Conservation (phyloP, 768 basidiomycete species). For the Leucocoprinus sp. region DNA sequence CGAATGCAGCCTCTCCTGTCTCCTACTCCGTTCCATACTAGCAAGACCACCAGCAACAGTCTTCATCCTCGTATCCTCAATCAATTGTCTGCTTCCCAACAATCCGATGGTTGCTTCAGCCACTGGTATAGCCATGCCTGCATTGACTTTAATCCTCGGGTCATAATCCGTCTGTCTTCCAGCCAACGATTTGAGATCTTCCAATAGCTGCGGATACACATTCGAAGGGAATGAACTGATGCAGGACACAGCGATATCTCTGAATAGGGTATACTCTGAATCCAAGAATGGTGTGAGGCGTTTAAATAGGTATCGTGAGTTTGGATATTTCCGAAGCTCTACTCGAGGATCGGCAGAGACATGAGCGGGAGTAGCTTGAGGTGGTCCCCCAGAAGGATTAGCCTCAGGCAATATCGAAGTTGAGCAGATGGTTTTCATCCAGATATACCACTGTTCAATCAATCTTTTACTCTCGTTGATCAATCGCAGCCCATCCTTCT, state of each 20-base stretch:
- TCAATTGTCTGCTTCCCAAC: slow-evolving; percentile 46
- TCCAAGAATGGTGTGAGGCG: slow-evolving; percentile 84
- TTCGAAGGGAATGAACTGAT: slow-evolving; percentile 79
- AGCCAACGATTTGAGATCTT: slow-evolving; percentile 74
- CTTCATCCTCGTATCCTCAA: slow-evolving; percentile 54
- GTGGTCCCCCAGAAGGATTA: slow-evolving; percentile 63
- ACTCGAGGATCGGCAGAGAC: slow-evolving; percentile 46
- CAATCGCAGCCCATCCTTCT: slow-evolving; percentile 44
- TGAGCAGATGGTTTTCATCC: slow-evolving; percentile 82
- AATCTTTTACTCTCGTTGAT: slow-evolving; percentile 49
- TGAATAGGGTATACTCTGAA: slow-evolving; percentile 75
- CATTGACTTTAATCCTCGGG: slow-evolving; percentile 33
- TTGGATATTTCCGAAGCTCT: slow-evolving; percentile 76
- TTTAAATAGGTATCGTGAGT: slow-evolving; percentile 75
- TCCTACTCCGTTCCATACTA: slow-evolving; percentile 48
- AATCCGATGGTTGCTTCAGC: slow-evolving; percentile 29
- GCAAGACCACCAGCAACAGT: slow-evolving; percentile 27
- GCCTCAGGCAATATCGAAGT: slow-evolving; percentile 62
- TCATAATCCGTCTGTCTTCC: slow-evolving; percentile 84
- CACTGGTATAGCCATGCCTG: slow-evolving; percentile 23
- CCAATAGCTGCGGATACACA: slow-evolving; percentile 73
- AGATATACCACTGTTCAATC: slow-evolving; percentile 75
- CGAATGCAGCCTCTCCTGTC: slow-evolving; percentile 74
- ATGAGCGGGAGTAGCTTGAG: slow-evolving; percentile 18
- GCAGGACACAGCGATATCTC: slow-evolving; percentile 80